phyloP scores from a whole-genome alignment of 2,329 filamentous ascomycete species.

The Dactylonectria estremocensis region DNA sequence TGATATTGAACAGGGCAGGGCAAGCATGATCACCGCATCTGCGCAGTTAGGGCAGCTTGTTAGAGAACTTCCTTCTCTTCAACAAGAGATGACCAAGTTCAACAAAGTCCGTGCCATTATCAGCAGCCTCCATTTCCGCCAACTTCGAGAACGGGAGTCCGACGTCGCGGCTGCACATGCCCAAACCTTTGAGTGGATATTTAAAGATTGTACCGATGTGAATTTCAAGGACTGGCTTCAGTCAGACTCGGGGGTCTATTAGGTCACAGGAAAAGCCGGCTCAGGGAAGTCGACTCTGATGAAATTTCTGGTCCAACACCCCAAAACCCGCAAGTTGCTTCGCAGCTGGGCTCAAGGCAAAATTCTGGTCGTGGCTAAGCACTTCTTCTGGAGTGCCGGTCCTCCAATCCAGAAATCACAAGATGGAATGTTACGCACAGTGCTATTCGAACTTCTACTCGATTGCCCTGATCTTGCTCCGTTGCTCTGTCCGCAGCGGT shows the following conservation, averaged over 20 bases:
- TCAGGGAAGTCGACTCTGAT: conserved; percentile 61
- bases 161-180: neutral
- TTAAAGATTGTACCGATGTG: neutral
- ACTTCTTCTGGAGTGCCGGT: conserved; percentile 56
- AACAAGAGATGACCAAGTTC: too few relatives aligned
- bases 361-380: conserved; percentile 44
- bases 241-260: neutral
- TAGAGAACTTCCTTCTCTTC: too few relatives aligned
- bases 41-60: too few relatives aligned
- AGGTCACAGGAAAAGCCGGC: conserved; percentile 57
- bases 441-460: conserved; percentile 51
- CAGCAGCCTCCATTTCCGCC: neutral
- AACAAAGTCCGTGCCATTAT: too few relatives aligned
- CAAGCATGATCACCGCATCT: too few relatives aligned
- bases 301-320: conserved; percentile 51
- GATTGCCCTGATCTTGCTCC: conserved; percentile 37
- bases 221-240: neutral
- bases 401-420: conserved; percentile 51
- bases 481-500: neutral
- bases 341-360: conserved; percentile 48
- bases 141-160: neutral
- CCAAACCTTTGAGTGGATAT: neutral
- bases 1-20: too few relatives aligned
- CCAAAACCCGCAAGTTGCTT: conserved; percentile 36
- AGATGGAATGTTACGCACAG: conserved; percentile 51